Evolutionary conservation across 2,329 filamentous ascomycete species (phyloP).

Genomic region (Sporothrix brunneoviolacea): DNA sequence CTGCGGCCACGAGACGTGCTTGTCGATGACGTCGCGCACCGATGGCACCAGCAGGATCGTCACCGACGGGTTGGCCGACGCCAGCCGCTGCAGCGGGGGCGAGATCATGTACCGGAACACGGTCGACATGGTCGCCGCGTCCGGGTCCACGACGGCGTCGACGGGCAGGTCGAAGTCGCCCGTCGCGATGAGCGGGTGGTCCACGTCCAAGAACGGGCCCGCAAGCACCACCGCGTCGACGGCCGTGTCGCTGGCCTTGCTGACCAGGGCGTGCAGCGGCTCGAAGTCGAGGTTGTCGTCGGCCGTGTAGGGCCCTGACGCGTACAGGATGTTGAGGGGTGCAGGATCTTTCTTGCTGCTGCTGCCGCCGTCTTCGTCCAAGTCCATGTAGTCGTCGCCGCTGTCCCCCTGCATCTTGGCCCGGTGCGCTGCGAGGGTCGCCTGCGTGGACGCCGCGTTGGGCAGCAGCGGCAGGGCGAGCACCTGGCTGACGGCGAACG

Average conservation of each 20-base stretch:
- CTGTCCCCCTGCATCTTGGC: conserved; percentile 49
- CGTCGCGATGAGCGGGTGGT: conserved; percentile 79
- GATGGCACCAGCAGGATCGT: conserved; percentile 80
- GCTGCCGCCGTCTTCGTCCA: conserved; percentile 29
- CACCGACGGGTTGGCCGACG: conserved; percentile 62
- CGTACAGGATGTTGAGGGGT: conserved; percentile 71
- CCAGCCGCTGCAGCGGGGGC: conserved; percentile 63
- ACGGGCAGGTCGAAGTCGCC: conserved; percentile 69
- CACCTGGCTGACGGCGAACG: conserved; percentile 73
- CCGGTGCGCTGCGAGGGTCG: conserved; percentile 60
- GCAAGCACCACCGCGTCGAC: conserved; percentile 74
- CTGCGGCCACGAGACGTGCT: conserved; percentile 79
- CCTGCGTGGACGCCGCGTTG: conserved; percentile 62
- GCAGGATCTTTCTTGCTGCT: conserved; percentile 36
- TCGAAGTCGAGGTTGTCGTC: conserved; percentile 91
- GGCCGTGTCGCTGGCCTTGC: conserved; percentile 64
- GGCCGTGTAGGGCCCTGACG: conserved; percentile 82
- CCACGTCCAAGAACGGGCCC: conserved; percentile 85
- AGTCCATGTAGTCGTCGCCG: conserved; percentile 49
- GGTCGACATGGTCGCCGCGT: conserved; percentile 72
- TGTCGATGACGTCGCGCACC: conserved; percentile 71
- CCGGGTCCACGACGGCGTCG: conserved; percentile 57
- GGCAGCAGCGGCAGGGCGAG: conserved; percentile 68
- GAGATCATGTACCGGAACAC: conserved; percentile 79
- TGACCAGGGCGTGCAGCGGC: conserved; percentile 74